Conservation (phyloP, 768 basidiomycete genomes). For the Hortiboletus campestris region DNA sequence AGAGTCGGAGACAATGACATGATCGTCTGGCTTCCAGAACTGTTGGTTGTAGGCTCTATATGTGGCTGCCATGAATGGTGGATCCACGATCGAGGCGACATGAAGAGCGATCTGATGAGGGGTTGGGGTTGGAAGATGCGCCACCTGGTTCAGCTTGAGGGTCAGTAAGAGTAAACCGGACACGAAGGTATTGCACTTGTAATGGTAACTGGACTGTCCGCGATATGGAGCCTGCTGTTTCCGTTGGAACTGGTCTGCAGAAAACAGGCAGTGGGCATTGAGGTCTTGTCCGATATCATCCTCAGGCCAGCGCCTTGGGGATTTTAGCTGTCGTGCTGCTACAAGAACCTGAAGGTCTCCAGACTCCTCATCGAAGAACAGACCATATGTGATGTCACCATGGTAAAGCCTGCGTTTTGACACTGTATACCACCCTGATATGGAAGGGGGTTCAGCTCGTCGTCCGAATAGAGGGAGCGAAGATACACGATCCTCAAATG, state of each 20-base stretch:
- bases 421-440: not conserved
- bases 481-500: not conserved
- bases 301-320: no score
- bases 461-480: fast-evolving
- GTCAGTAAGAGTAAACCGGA: no score
- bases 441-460: fast-evolving
- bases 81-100: not conserved
- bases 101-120: not conserved
- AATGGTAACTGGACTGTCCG: no score
- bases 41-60: not conserved
- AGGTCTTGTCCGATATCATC: not conserved
- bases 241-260: no score
- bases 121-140: not conserved
- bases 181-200: no score
- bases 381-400: not conserved
- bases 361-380: not conserved
- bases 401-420: not conserved
- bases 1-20: no score
- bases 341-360: not conserved
- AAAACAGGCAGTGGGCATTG: no score
- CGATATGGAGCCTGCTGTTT: no score
- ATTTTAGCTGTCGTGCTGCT: not conserved
- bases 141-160: no score
- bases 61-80: not conserved
- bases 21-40: not conserved